phyloP scores from a whole-genome alignment of 495 filamentous ascomycete genomes.

The Hypomontagnella monticulosa region DNA sequence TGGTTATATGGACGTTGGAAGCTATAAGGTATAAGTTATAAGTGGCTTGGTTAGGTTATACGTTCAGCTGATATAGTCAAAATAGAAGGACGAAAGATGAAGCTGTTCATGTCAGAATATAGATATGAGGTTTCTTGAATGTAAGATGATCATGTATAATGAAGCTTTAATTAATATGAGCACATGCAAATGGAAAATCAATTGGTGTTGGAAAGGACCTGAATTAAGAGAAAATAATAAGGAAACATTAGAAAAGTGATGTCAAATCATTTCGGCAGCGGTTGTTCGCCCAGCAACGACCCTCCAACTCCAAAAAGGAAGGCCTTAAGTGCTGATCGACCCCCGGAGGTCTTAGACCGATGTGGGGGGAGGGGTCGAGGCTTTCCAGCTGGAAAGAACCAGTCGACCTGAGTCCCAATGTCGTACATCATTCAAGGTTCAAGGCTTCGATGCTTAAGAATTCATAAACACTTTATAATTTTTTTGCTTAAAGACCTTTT shows the following conservation, averaged over 20 bases:
- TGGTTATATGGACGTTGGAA: conserved; percentile 22
- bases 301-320: background rate
- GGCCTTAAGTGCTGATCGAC: conserved; percentile 4
- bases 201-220: conserved; percentile 10
- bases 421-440: no score
- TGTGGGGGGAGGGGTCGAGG: conserved; percentile 37
- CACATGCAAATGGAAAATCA: conserved; percentile 21
- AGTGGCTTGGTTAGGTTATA: background rate
- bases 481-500: no score
- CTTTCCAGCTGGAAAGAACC: background rate
- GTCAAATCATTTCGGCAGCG: conserved; percentile 35
- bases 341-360: conserved; percentile 16
- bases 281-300: conserved; percentile 47
- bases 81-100: background rate
- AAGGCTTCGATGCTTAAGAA: no score
- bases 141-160: background rate
- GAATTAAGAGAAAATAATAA: background rate
- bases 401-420: background rate
- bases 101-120: conserved; percentile 7
- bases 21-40: conserved; percentile 5
- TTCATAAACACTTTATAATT: no score
- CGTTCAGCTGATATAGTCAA: background rate
- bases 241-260: conserved; percentile 33
- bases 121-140: background rate
- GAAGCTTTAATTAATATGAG: background rate